Base-by-base conservation (phyloP, 2,329 filamentous ascomycete species). In the Calonectria hawksworthii region DNA sequence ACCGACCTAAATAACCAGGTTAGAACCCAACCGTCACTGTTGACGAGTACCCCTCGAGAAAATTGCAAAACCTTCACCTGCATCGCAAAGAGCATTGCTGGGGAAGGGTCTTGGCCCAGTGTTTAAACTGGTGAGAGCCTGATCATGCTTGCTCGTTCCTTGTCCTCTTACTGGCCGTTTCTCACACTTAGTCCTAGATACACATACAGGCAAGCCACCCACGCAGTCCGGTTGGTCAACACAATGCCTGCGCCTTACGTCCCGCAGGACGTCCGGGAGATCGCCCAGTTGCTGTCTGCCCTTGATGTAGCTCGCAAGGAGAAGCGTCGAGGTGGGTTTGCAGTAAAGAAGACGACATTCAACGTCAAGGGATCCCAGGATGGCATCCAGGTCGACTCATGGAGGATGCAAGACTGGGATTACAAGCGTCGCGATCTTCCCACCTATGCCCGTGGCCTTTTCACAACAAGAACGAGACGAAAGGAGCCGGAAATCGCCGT, bases 361-460 rank as follows among this genome's bases (percentile, higher is more conserved):
- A 80, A 88, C 2, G 91, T 99, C 26, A 86, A 87, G 52, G 86
- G 87, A 21, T 95, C 93, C 8, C 88, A 90, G 28, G 88, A 92
- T 73, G 88, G 91, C 32, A 91, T 95, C 77, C 88, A 87, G 8
- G 95, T 99, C 72, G 92, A 97, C 83, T 98, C 96, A 3, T 99
- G 97, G 97, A 93, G 94, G 78, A 94, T 99, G 85, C 93, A 94
- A 80, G 97, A 99, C 79, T 98, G 94, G 94, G 96, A 99, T 81
- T 99, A 99, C 90, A 99, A 99, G 87, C 94, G 93, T 79, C 87
- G 87, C 21, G 91, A 95, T 78, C 90, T 99, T 14, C 97, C 97
- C 8, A 98, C 95, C 1, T 98, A 98, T 84, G 96, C 97, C 8
- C 93, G 97, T 69, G 97, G 97, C 9, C 90, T 99, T 1, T 99